Conservation (phyloP, 1,284 basidiomycete species). For the Apiotrichum siamense region DNA sequence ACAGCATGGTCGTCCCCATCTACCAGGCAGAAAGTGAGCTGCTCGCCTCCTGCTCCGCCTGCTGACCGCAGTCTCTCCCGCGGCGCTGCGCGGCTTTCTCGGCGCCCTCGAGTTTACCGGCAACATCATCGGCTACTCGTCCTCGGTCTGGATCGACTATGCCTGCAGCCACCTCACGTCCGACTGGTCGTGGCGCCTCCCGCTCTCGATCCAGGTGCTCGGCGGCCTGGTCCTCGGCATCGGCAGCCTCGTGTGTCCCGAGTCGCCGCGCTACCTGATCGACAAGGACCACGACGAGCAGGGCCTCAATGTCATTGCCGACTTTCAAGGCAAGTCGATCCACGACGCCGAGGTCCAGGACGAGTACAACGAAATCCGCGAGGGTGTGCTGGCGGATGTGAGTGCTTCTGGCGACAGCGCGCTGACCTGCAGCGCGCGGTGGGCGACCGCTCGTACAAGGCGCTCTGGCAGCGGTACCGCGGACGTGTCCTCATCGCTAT, state of each 20-base stretch:
- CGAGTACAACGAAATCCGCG: slow-evolving; percentile 90
- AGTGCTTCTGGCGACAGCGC: slow-evolving; percentile 19
- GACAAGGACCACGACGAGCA: slow-evolving; percentile 80
- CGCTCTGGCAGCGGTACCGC: slow-evolving; percentile 84
- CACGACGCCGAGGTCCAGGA: slow-evolving; percentile 65
- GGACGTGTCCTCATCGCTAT: slow-evolving; percentile 90
- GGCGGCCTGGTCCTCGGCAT: slow-evolving; percentile 76
- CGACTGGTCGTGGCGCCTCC: slow-evolving; percentile 74
- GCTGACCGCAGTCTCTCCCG: slow-evolving; percentile 17
- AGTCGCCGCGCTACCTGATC: slow-evolving; percentile 89
- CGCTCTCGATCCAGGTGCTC: slow-evolving; percentile 77
- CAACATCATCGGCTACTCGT: slow-evolving; percentile 89
- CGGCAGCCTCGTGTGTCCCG: slow-evolving; percentile 82
- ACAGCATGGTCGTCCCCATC: slow-evolving; percentile 90
- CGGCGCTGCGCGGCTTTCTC: slow-evolving; percentile 67
- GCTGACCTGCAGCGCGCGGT: slow-evolving; percentile 53
- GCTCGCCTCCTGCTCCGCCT: not conserved
- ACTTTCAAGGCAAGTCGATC: slow-evolving; percentile 81
- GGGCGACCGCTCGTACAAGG: slow-evolving; percentile 72
- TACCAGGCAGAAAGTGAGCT: slow-evolving; percentile 55
- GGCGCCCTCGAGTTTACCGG: slow-evolving; percentile 97
- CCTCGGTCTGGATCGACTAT: slow-evolving; percentile 96
- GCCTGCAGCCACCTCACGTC: slow-evolving; percentile 81
- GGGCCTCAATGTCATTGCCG: slow-evolving; percentile 81
- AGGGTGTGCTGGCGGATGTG: slow-evolving; percentile 75